Conservation (phyloP, 805 yeast species). For the Kodamaea neixiangensis region DNA sequence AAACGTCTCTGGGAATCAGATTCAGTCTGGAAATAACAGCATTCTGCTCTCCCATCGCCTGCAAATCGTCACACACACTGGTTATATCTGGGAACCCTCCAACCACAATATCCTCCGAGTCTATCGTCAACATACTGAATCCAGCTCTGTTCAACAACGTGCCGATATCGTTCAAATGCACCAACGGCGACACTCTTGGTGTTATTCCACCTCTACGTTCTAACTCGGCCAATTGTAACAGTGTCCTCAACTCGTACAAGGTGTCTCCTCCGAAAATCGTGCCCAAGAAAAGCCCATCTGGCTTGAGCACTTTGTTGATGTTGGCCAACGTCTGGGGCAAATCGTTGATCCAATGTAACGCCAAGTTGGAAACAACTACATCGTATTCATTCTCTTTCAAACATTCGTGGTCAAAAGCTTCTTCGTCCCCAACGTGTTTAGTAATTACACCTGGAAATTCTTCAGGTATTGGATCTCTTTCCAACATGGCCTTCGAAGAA, state of each 20-base stretch:
- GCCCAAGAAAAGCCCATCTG: constrained; percentile 82
- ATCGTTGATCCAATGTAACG: constrained; percentile 85
- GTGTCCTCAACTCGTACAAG: constrained; percentile 75
- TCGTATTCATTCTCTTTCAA: constrained; percentile 51
- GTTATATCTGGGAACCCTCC: constrained; percentile 71
- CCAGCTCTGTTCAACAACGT: constrained; percentile 71
- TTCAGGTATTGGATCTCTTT: constrained; percentile 52
- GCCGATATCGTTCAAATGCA: constrained; percentile 76
- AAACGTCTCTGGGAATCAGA: constrained; percentile 53
- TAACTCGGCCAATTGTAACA: constrained; percentile 78
- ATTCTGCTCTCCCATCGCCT: constrained; percentile 83
- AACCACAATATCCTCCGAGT: constrained; percentile 79
- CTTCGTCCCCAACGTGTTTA: constrained; percentile 69
- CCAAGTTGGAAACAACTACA: constrained; percentile 70
- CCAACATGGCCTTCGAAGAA: constrained; percentile 52
- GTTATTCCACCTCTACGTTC: constrained; percentile 79
- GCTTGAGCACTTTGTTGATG: constrained; percentile 60
- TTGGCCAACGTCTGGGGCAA: constrained; percentile 64
- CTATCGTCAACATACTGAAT: constrained; percentile 78
- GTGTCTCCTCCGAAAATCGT: constrained; percentile 85
- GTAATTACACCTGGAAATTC: constrained; percentile 45
- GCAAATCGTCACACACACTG: constrained; percentile 68
- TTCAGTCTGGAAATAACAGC: constrained; percentile 55
- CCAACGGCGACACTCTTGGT: constrained; percentile 80
- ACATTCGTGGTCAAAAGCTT: constrained; percentile 47